Base-by-base conservation (phyloP, 768 basidiomycete genomes). In the Leccinum pellstonianum region DNA sequence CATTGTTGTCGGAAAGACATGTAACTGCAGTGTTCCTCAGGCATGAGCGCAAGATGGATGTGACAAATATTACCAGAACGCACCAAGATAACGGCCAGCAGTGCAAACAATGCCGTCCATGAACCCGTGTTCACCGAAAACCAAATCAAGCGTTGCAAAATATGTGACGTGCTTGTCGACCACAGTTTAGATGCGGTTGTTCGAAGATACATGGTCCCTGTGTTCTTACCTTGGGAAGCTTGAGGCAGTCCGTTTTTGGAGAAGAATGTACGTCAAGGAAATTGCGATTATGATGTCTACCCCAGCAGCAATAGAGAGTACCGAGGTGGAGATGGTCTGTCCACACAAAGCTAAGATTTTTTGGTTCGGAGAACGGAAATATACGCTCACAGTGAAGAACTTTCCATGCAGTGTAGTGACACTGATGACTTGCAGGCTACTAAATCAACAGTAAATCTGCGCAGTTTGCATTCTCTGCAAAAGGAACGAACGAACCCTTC, bases 31-130 rank as follows among this genome's bases (percentile, higher is more conserved):
- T 2, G 5, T 43, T 27, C 2, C n/a, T 11, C 48, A 49, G 6
- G 23, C 14, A 25, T 47, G 14, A 15, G 23, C 31, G 7, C 46
- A 19, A 8, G 25, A 11, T 4, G 6, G 25, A 11, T 4, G 6
- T 5, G 21, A 35, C 5, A 17, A 2, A 10, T 1, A 3, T 58
- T 5, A 27, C 10, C 5, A 46, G n/a, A 19, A 64, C 65, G 21
- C 17, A 66, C 65, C 21, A 65, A 19, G 25, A 59, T 53, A 10
- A 57, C 5, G 11, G 58, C 75, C 2, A 81, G 76, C 70, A 85
- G 83, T 10, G 78, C 73, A 4, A 67, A 72, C 0, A 80, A 79
- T 58, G 86, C 83, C 10, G 83, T 76, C 14, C 80, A 81, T 15
- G 85, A 76, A 0, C 82, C 76, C 0, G 51, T 59, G 1, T 66